phyloP scores from a whole-genome alignment of 257 asterid genomes.

The Solanum etuberosum region DNA sequence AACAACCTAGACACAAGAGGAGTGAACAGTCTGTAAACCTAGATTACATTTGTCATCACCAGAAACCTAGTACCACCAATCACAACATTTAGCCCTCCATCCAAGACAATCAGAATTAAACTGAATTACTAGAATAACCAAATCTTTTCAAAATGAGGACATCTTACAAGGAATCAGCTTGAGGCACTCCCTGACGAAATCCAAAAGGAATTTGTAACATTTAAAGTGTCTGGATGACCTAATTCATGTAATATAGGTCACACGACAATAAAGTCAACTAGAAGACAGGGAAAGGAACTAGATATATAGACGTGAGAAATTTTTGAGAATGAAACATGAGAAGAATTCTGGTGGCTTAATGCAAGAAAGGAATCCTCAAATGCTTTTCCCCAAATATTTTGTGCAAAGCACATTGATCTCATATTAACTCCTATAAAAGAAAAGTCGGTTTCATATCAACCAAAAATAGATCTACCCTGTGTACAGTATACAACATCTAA shows the following conservation, averaged over 20 bases:
- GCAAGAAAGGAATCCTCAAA: background rate
- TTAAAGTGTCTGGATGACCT: background rate
- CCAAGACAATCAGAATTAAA: background rate
- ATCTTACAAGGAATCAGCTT: conserved; percentile 22
- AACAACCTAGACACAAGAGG: background rate
- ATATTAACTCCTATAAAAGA: background rate
- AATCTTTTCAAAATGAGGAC: conserved; percentile 66
- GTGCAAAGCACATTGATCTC: background rate
- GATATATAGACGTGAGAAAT: background rate
- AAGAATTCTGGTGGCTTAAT: background rate
- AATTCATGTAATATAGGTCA: background rate
- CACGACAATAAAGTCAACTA: background rate
- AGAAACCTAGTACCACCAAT: background rate
- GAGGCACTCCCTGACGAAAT: conserved; percentile 21
- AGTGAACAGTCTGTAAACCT: background rate
- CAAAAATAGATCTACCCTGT: background rate
- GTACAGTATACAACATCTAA: background rate
- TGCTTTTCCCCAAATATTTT: background rate
- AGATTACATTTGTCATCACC: background rate
- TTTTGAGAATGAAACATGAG: background rate
- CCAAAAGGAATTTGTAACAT: conserved; percentile 26
- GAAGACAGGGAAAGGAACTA: background rate
- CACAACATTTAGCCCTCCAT: background rate
- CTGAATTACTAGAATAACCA: conserved; percentile 32
- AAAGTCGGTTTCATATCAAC: background rate